Base-by-base conservation (phyloP, 2,329 filamentous ascomycete species). In the Curvularia sp. region DNA sequence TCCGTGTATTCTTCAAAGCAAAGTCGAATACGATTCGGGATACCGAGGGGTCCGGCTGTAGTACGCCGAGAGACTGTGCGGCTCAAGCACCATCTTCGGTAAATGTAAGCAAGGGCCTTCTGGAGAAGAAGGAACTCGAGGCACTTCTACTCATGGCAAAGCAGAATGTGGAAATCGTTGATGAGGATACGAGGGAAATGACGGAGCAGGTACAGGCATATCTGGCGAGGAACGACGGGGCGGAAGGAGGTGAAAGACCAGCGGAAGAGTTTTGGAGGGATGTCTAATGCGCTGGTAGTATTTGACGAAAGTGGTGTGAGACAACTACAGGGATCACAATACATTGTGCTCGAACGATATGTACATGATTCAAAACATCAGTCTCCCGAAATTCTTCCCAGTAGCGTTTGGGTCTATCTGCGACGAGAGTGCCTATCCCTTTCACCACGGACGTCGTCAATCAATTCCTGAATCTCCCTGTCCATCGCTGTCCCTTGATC, bases 101-200 rank as follows among this genome's bases (percentile, higher is more conserved):
- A 23, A 54, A 28, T 36, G 38, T 25, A 15, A 18, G 23, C 5
- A 25, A 27, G 10, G n/a, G 21, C 5, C 1, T 13, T 19, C 41
- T 57, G 13, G 57, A 51, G 51, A 59, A 50, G 8, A 34, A 57
- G 18, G 65, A 69, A 23, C 36, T 67, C 7, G 58, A 66, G 28
- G 46, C 57, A 6, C 32, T 69, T 23, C 18, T 57, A 3, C 10
- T 48, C 15, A 57, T 66, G 34, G 55, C 60, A 9, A 55, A 64
- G 50, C 60, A 66, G 49, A 71, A 71, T 56, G 36, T 67, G 8
- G 43, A 19, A 12, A 50, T 65, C 10, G 28, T 71, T 10, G 39
- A 45, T 3, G 61, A 68, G 59, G 67, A 70, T 53, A 21, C 68
- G n/a, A 53, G 55, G 15, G 67, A 70, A 23, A 60, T 70, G 59